Evolutionary conservation across 768 basidiomycete genomes (phyloP).

Genomic region (Nidularia pulvinata): DNA sequence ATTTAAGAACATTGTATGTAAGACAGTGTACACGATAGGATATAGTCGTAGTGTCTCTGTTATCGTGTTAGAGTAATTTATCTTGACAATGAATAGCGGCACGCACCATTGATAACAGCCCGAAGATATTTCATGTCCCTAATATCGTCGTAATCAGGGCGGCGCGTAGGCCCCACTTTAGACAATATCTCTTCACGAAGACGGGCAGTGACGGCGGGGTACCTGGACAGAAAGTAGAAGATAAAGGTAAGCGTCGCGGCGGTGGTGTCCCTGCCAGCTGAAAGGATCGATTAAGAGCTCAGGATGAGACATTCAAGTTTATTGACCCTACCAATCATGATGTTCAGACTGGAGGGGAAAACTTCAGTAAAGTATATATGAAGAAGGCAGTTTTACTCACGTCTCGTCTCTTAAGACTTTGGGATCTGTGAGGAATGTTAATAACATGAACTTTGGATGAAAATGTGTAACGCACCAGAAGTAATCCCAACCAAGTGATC

Average conservation of each 20-base stretch:
- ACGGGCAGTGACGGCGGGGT: not conserved
- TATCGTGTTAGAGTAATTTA: no score
- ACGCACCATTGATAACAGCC: constrained; percentile 1
- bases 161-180: not conserved
- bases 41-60: not conserved
- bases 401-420: not conserved
- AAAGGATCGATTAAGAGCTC: not conserved
- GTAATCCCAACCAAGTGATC: not conserved
- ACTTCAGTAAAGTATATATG: not conserved
- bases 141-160: not conserved
- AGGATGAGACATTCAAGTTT: not conserved
- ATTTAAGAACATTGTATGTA: not conserved
- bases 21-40: constrained; percentile 2
- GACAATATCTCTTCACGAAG: not conserved
- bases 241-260: not conserved
- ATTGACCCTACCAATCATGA: not conserved
- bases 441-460: no score
- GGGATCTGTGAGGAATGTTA: no score
- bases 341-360: not conserved
- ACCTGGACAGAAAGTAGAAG: not conserved
- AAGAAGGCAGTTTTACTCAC: not conserved
- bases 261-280: not conserved
- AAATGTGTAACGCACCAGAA: not conserved
- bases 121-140: constrained; percentile 1
- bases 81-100: not conserved